Base-by-base conservation (phyloP, 2,329 filamentous ascomycete genomes). In the Calonectria ilicicola region DNA sequence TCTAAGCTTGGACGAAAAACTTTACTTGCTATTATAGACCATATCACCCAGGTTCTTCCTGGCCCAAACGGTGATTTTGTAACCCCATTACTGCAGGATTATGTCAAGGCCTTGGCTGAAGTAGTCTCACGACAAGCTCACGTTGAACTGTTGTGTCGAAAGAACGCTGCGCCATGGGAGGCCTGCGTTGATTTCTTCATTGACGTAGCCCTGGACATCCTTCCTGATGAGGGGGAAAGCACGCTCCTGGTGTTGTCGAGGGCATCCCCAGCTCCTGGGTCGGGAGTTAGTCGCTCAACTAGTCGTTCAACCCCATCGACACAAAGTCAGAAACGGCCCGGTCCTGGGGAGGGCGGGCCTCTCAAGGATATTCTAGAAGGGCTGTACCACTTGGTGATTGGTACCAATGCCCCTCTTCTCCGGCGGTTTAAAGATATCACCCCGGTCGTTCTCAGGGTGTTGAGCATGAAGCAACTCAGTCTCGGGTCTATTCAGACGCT, bases 11-110 rank as follows among this genome's bases (percentile, higher is more conserved):
- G 92, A 79, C 87, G 88, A 72, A 97, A 95, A 82, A 96, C 95
- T 0, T 87, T 96, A n/a, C 90, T 93, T 77, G 91, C 93, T 7
- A 86, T 98, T 19, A 87, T 98, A 75, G 92, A 95, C 75, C 95
- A 98, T 83, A 93, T 98, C 73, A 92, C 91, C 3, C 92, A 98
- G 75, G 91, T 92, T 21, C 87, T 98, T 4, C 90, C 92, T 2
- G 89, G 87, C 0, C 83, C 85, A 4, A 89, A 92, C 67, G 91
- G 91, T 17, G 88, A 87, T 2, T 90, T 93, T 67, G 91, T 95
- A 75, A 88, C 92, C 70, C 92, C 93, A 15, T 87, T 99, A 6
- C 85, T 92, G 27, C 88, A 92, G 62, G 92, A 97, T 80, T 98
- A 98, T 81, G 89, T 94, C 76, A 98, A 94, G 85, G 90, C 92